Percentiles rank a stretch among this genome's conserved stretches.
Conservation (phyloP, 495 filamentous ascomycete genomes). For the Cercophora sp. region DNA sequence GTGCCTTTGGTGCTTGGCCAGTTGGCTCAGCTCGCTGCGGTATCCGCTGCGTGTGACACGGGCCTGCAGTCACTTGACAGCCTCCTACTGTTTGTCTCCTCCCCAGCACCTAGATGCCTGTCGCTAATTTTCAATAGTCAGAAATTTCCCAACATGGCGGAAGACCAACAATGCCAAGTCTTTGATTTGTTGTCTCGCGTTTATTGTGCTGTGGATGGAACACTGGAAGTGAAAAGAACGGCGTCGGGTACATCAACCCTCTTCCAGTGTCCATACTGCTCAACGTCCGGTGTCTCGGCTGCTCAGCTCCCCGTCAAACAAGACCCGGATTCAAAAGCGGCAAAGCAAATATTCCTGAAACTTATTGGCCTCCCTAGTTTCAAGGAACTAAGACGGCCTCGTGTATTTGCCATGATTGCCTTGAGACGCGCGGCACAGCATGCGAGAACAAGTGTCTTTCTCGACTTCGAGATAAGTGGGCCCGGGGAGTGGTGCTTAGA, state of each 20-base stretch:
- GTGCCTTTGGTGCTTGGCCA: slow-evolving; percentile 13
- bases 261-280: slow-evolving; percentile 25
- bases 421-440: slow-evolving; percentile 66
- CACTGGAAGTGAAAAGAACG: slow-evolving; percentile 14
- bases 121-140: no score
- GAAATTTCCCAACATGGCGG: slow-evolving; percentile 23
- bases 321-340: no score
- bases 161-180: slow-evolving; percentile 27
- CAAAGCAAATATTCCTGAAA: slow-evolving; percentile 48
- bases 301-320: no score
- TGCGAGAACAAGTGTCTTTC: slow-evolving; percentile 47
- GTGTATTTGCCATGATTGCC: slow-evolving; percentile 69
- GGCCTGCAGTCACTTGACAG: no score
- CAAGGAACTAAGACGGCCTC: slow-evolving; percentile 53
- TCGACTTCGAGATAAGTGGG: slow-evolving; percentile 61
- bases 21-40: not conserved
- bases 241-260: not conserved
- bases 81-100: no score
- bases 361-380: slow-evolving; percentile 57
- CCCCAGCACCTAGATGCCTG: no score
- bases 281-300: not conserved
- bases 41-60: no score
- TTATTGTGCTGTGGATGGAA: slow-evolving; percentile 35
- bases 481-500: slow-evolving; percentile 77
- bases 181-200: slow-evolving; percentile 34